These are phyloP conservation scores for Russula foetens DNA, from an alignment of 768 basidiomycete species.

Conservation along the genomic window DNA sequence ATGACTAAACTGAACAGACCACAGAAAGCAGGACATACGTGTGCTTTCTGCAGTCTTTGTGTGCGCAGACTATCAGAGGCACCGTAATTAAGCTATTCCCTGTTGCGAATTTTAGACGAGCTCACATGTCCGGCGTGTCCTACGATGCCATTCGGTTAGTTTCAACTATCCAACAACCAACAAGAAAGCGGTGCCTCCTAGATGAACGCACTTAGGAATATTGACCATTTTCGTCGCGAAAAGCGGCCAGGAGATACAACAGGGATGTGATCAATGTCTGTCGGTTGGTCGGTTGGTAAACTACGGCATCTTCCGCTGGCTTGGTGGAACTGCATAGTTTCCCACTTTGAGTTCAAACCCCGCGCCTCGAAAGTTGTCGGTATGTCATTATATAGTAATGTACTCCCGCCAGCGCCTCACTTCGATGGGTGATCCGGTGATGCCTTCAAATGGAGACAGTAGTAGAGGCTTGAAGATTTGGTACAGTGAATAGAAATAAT, in stretches of 20 bases:
- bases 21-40: constrained; percentile 49
- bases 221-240: constrained; percentile 71
- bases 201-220: constrained; percentile 74
- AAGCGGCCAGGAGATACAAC: background rate
- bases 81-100: constrained; percentile 14
- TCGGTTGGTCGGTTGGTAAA: too few relatives aligned
- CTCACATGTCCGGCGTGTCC: constrained; percentile 97
- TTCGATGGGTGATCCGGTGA: too few relatives aligned
- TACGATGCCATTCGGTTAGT: constrained; percentile 23
- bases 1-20: background rate
- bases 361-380: background rate
- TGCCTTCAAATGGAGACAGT: too few relatives aligned
- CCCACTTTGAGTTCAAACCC: constrained; percentile 2
- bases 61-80: constrained; percentile 70
- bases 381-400: too few relatives aligned
- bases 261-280: background rate
- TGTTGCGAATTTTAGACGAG: constrained; percentile 19
- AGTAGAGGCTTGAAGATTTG: too few relatives aligned
- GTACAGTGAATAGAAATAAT: too few relatives aligned
- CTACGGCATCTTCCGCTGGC: constrained; percentile 4
- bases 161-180: background rate
- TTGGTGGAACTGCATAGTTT: constrained; percentile 13
- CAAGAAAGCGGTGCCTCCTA: background rate
- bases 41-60: constrained; percentile 95
- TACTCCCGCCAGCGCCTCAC: too few relatives aligned